Evolutionary conservation across 257 asterid genomes (phyloP), one percentile per base, ranked within the genome.

Genomic region (Eustoma russellianum): DNA sequence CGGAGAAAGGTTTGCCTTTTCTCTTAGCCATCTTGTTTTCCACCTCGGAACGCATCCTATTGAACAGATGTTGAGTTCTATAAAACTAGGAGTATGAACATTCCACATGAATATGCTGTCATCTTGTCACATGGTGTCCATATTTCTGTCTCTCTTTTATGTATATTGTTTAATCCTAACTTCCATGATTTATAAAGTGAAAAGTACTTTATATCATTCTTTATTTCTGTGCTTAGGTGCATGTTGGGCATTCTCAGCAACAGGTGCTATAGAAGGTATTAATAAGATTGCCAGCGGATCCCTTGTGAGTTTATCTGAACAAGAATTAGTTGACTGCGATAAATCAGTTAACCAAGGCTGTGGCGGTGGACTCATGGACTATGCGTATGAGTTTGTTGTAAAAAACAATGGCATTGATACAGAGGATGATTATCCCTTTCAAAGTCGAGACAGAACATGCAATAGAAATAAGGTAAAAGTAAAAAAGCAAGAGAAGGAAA

Each of bases 241-340:
- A 8, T 92, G 98, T 55, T 92, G 98, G 98, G 78, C 98, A 56
- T 92, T 92, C 76, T 85, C 98, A 11, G 93, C 98, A 13, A 92
- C 98, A 0, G 98, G 98, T 5, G 98, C 98, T 40, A 69, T 88
- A 1, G 98, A 92, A 68, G 98, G 98, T 63, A 76, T 92, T 53
- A 92, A 92, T 50, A 57, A 92, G 82, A 88, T 92, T 7, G 73
- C 69, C 53, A 74, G 88, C 12, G 94, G 95, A 64, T 80, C 95
- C 30, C 94, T 92, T 16, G 54, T 81, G 15, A 92, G 98, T 65
- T 74, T 92, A 33, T 92, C 98, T 3, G 98, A 92, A 64, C 98
- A 92, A 69, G 98, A 92, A 70, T 77, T 92, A 28, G 75, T 92
- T 5, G 97, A 92, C 35, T 92, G 98, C 9, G 98, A 92, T 72